Evolutionary conservation across 306 rosid genomes (phyloP), one percentile per base, ranked within the genome.

Genomic region (Vachellia collinsii): DNA sequence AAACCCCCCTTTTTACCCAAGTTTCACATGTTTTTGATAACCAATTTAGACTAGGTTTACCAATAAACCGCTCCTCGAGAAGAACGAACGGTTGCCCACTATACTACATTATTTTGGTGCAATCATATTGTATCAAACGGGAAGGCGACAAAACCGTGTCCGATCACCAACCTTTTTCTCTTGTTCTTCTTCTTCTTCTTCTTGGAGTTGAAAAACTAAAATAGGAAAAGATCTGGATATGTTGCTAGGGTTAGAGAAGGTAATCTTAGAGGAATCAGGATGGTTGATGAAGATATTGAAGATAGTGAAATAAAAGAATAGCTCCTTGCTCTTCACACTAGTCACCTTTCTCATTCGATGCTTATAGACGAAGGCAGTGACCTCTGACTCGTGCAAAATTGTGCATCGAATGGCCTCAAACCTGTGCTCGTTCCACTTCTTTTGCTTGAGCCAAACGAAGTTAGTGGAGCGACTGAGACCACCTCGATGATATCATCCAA

Each of bases 301-400:
- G n/a, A 93, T 75, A 13, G 80, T 37, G 50, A 91, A 77, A 92
- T 88, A 90, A 7, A 90, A 2, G 29, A 93, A 78, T 1, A 93
- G 62, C 76, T 93, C 91, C 79, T 91, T 93, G 66, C 86, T 89
- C 84, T 90, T 93, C n/a, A 91, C 89, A 12, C 97, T 94, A 0
- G 90, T 89, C 8, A 93, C 75, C 22, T 85, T 75, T 70, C 87
- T n/a, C 93, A 93, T 89, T 3, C 87, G 86, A 38, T 71, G 80
- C 63, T 88, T 90, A 48, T 88, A 93, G 4, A 91, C 85, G 23
- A 89, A 93, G 5, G 88, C 92, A 0, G 88, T 86, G 22, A 91
- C 92, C 78, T 87, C 92, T 0, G 78, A 34, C 7, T 85, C 92
- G 59, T 86, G 91, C 0, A 83, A 80, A 4, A 93, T 93, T 20